phyloP scores from a whole-genome alignment of 805 yeast species.

The Helenozyma baotianmanensis region DNA sequence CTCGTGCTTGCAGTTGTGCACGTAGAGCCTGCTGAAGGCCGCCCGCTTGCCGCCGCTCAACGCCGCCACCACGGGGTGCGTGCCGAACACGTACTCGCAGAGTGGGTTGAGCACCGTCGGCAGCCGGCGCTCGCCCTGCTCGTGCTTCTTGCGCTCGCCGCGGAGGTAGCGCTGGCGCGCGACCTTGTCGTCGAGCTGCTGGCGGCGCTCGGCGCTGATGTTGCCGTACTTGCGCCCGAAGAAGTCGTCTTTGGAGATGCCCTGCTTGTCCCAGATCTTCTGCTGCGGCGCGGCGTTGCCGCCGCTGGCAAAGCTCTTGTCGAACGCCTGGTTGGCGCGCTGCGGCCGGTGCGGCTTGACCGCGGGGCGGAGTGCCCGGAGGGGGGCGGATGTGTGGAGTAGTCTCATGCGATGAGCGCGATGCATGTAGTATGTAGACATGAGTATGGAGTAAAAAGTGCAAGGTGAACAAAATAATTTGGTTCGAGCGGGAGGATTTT shows the following conservation, averaged over 20 bases:
- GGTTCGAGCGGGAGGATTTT: no score
- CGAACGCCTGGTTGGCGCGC: constrained; percentile 22
- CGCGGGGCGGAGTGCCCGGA: constrained; percentile 8
- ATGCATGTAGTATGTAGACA: no score
- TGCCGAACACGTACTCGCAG: constrained; percentile 71
- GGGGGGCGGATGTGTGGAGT: constrained; percentile 8
- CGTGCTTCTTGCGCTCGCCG: constrained; percentile 20
- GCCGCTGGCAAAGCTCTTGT: constrained; percentile 40
- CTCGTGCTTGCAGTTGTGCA: constrained; percentile 39
- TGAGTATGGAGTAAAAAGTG: no score
- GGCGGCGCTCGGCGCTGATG: constrained; percentile 48
- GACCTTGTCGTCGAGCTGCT: constrained; percentile 26
- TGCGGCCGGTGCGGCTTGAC: constrained; percentile 8
- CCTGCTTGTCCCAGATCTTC: constrained; percentile 67
- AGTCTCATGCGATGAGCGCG: constrained; percentile 6
- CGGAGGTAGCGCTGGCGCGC: constrained; percentile 27
- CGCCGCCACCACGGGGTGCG: constrained; percentile 70
- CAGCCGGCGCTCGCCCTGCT: constrained; percentile 9
- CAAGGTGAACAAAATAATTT: no score
- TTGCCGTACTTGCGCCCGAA: constrained; percentile 62
- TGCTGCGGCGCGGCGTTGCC: constrained; percentile 13
- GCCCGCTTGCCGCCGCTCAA: constrained; percentile 51
- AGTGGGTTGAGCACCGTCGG: constrained; percentile 36
- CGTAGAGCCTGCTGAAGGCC: constrained; percentile 46
- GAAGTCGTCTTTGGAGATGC: constrained; percentile 57